These are phyloP conservation scores for Brassica hybrid DNA, from an alignment of 441 rosid genomes.

Conservation along the genomic window DNA sequence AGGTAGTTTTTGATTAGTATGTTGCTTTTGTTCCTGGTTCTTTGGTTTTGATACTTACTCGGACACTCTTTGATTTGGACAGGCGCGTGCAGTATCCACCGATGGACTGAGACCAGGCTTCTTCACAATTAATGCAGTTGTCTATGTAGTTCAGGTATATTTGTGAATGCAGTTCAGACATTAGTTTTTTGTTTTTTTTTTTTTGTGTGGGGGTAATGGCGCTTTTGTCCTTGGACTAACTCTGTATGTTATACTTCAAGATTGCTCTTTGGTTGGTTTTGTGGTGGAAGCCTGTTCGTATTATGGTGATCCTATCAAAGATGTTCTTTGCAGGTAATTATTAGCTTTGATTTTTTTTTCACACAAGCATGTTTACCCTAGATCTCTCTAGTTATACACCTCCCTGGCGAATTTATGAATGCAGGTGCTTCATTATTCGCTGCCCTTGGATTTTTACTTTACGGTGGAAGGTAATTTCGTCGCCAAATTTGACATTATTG, in stretches of 20 bases:
- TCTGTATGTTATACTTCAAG: conserved; percentile 46
- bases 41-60: conserved; percentile 14
- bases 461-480: conserved; percentile 81
- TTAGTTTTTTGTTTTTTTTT: conserved; percentile 8
- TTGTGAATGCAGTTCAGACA: too few species aligned
- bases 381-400: neutral
- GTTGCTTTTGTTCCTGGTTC: conserved; percentile 16
- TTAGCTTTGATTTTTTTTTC: conserved; percentile 9
- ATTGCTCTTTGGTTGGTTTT: conserved; percentile 78
- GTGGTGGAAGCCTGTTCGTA: conserved; percentile 80
- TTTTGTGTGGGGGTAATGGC: neutral
- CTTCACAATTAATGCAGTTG: conserved; percentile 75
- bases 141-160: too few species aligned
- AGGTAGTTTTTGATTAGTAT: conserved; percentile 50
- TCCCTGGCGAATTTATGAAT: conserved; percentile 35
- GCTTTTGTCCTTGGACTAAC: neutral
- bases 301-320: conserved; percentile 66
- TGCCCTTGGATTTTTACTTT: conserved; percentile 86
- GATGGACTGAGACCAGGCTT: conserved; percentile 88
- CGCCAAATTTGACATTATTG: neutral
- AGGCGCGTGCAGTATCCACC: conserved; percentile 90
- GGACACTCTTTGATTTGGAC: conserved; percentile 31
- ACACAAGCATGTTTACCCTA: neutral
- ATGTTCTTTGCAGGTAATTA: conserved; percentile 81
- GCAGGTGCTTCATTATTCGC: too few species aligned